Evolutionary conservation across 305 asterid genomes (phyloP).

Genomic region (Andrographis paniculata): DNA sequence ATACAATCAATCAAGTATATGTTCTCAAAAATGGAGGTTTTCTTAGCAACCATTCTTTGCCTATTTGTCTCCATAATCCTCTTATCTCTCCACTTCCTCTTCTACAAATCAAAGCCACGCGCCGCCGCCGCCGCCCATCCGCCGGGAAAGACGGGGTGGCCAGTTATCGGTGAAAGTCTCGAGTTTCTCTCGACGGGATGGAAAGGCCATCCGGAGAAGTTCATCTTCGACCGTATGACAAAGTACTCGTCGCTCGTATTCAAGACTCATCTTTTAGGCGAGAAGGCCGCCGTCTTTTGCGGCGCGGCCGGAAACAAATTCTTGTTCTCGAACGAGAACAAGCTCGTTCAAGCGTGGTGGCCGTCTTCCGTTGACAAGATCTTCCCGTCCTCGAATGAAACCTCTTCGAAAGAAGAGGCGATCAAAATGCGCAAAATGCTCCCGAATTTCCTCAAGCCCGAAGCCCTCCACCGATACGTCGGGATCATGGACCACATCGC

Average conservation of each 20-base stretch:
- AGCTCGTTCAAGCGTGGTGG: constrained; percentile 43
- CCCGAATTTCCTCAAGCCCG: constrained; percentile 32
- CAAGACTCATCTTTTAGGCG: constrained; percentile 28
- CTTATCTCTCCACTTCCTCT: constrained; percentile 26
- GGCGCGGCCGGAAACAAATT: constrained; percentile 31
- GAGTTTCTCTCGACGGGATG: no score
- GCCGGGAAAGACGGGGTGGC: constrained; percentile 34
- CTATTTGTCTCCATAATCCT: constrained; percentile 20
- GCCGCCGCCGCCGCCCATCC: constrained; percentile 13
- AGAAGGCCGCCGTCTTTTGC: constrained; percentile 28
- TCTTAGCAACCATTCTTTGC: constrained; percentile 25
- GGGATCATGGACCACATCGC: constrained; percentile 39
- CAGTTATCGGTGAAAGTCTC: constrained; percentile 31
- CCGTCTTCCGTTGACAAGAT: constrained; percentile 28
- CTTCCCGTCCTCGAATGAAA: constrained; percentile 32
- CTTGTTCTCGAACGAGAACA: constrained; percentile 36
- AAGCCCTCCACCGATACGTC: constrained; percentile 35
- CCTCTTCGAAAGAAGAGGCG: constrained; percentile 27
- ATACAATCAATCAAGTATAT: no score
- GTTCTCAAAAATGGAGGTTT: constrained; percentile 24
- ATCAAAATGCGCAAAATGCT: constrained; percentile 35
- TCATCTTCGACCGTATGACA: constrained; percentile 45
- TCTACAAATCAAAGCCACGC: constrained; percentile 21
- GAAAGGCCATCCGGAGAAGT: constrained; percentile 50
- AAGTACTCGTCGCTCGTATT: constrained; percentile 38